Evolutionary conservation across 2,329 filamentous ascomycete species (phyloP), one percentile per base, ranked within the genome.

Genomic region (Hypoxylon sp.): DNA sequence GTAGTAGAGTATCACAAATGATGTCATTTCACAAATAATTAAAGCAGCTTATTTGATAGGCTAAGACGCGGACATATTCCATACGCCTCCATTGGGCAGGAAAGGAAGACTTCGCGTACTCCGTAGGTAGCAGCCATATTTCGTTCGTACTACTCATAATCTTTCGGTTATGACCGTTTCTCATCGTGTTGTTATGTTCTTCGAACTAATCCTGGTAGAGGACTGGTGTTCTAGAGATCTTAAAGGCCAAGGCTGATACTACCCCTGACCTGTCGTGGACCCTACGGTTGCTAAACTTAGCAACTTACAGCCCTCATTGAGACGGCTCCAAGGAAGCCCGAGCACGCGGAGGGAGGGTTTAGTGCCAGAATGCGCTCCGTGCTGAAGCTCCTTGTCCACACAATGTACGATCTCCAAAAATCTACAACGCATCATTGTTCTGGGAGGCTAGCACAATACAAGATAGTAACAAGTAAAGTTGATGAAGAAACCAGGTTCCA

Each of bases 361-460:
- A 28, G 66, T 32, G 58, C 53, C 72, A 68, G 57, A 46, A 65
- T 72, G 74, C 61, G 75, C 70, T 56, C 75, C 71, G 74, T 74
- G 73, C 75, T 71, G 66, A 74, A 74, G 72, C 72, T 75, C 70
- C 66, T 63, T 13, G 14, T 41, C 60, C 60, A 41, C 58, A 67
- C 48, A 50, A 64, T 30, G 19, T 49, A 43, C 49, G 59, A 69
- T 66, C 63, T 57, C 59, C 41, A 49, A 60, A 63, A 59, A 53
- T 53, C 50, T 49, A 58, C 50, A 52, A 50, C 52, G 32, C 60
- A 65, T 68, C 61, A 65, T 62, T 65, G 50, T 68, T 36, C 43
- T 68, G 21, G 51, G 56, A 52, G 41, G 48, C 48, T 59, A 59
- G 59, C 49, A 59, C 28, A 41, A 48, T 48, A 62, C 30, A n/a